A percentile compares a stretch with the other conserved stretches of the same genome.
Conservation (phyloP, 371 early-diverging fungal species). For the Batrachochytrium dendrobatidis region DNA sequence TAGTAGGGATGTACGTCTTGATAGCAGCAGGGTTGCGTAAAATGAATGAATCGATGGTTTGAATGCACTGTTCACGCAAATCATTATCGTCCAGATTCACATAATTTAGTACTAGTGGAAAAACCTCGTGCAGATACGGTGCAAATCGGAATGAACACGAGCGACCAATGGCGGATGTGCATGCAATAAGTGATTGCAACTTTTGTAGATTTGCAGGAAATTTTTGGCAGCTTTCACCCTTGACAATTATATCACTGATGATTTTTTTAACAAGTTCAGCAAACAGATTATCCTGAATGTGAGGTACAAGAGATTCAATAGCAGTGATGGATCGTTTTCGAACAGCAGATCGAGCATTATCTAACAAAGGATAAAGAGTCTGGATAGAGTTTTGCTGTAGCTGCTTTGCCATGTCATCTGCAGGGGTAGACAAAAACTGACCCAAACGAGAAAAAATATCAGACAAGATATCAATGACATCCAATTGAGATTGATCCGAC, state of each 20-base stretch:
- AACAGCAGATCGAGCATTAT: constrained; percentile 67
- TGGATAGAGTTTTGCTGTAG: constrained; percentile 54
- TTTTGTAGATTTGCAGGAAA: constrained; percentile 47
- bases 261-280: constrained; percentile 46
- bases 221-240: constrained; percentile 44
- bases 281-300: constrained; percentile 65
- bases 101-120: constrained; percentile 57
- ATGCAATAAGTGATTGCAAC: constrained; percentile 63
- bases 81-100: constrained; percentile 71
- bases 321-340: constrained; percentile 76
- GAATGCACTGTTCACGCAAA: constrained; percentile 75
- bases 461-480: constrained; percentile 75
- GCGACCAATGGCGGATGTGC: constrained; percentile 68
- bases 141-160: constrained; percentile 62
- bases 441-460: constrained; percentile 76
- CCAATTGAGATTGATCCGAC: constrained; percentile 73
- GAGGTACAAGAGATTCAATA: constrained; percentile 59
- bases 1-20: constrained; percentile 48
- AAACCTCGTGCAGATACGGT: constrained; percentile 55
- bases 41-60: constrained; percentile 76
- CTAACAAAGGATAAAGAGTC: constrained; percentile 58
- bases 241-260: constrained; percentile 38
- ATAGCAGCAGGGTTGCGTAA: constrained; percentile 71
- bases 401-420: constrained; percentile 29
- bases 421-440: constrained; percentile 15